Evolutionary conservation across 179 eudicot species (phyloP), one percentile per base, ranked within the genome.

Genomic region (Amaranthus tricolor): DNA sequence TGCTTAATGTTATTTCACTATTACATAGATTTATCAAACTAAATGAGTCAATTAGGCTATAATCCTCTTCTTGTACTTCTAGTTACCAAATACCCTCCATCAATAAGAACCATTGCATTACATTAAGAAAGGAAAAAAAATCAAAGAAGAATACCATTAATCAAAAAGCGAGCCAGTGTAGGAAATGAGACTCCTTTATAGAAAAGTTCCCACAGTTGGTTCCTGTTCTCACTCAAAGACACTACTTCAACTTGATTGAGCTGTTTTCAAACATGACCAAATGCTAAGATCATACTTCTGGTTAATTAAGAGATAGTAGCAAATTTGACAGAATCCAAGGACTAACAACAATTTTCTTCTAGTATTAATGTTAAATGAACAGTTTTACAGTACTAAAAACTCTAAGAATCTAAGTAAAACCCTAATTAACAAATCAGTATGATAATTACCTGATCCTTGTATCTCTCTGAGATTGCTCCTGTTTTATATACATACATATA

Each of bases 151-250:
- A 70, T 88, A 94, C 98, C 96, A 81, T 81, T 64, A 54, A 89
- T 80, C 83, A 94, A 74, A 82, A 88, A 81, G 72, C 91, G 83
- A 61, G 97, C 86, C 56, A 93, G 79, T 13, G 90, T 82, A 16
- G 89, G 89, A 79, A 93, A 94, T 51, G 89, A 87, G 47, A 86
- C 87, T 66, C 93, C 90, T 66, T 75, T 82, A 74, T 94, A 94
- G 84, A 94, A 94, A 43, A 80, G 85, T 76, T 82, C 76, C 90
- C 96, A 84, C 85, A 86, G 78, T 15, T 84, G 75, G 52, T 67
- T 74, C 76, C 77, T 74, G 70, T 80, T 84, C 82, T 88, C 94
- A 60, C 72, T 53, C 57, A 17, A 81, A 15, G 81, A 80, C 11
- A 87, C 77, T 24, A 73, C 79, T 66, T 83, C 77, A 49, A 75